Base-by-base conservation (phyloP, 176 grass and related monocot species). In the Oryza meyeriana region DNA sequence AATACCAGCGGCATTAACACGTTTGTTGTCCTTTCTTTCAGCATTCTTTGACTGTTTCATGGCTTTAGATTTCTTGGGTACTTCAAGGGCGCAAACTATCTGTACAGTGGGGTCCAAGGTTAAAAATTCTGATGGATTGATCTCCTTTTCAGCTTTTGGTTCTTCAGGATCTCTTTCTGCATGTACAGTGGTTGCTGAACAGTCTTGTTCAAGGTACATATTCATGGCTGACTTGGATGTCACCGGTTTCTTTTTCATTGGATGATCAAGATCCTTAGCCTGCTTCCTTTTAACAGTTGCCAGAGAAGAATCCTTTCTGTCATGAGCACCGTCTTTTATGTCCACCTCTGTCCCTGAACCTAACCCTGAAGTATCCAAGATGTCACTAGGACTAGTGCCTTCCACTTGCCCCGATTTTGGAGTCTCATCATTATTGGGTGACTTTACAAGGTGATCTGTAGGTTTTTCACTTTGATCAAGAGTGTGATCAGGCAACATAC, bases 221-320 rank as follows among this genome's bases (percentile, higher is more conserved):
- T 82, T 32, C 14, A 74, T 41, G 79, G 61, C 82, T 68, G 75
- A 77, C 70, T 94, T 88, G 3, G 88, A 71, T 34, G 66, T 12
- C 16, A 35, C 57, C 72, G 38, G 42, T 30, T 84, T 94, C 45
- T 70, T 86, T 88, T 72, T 67, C 66, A 74, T 73, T 67, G 75
- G 44, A 80, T 69, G 79, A 69, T 76, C 35, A 44, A 40, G 38
- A 79, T 85, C 73, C 78, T 87, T 84, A 66, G 28, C 17, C 79
- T 65, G 82, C 76, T 91, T 86, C 83, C 81, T 91, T 78, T 84
- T 86, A 85, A 71, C 76, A 77, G 63, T 45, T 61, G 76, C 61
- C 64, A 69, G 64, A 52, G 45, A 82, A 86, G 45, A 34, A 65
- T 61, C 86, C 25, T 36, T 57, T 77, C 40, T 75, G 71, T 77